A percentile compares a stretch with the other conserved stretches of the same genome.
Evolutionary conservation across 225 moss, liverwort and hornwort species (phyloP).

Genomic region (Climacium dendroides): DNA sequence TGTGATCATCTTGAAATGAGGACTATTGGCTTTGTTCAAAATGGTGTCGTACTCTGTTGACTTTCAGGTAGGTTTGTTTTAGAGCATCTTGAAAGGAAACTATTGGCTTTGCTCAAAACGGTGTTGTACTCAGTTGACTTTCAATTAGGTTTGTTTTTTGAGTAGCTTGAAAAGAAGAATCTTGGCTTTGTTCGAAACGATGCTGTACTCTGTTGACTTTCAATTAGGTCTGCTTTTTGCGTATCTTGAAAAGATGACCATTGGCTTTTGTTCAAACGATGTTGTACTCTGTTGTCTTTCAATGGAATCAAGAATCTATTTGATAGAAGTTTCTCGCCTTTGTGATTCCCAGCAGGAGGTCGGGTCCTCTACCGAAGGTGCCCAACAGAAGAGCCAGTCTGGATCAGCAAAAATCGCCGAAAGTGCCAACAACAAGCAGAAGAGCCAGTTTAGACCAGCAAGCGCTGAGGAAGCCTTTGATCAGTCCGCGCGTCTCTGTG

Average conservation of each 20-base stretch:
- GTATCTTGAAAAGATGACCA: not conserved
- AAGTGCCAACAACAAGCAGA: not conserved
- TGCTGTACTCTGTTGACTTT: not conserved
- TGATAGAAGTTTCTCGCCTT: not conserved
- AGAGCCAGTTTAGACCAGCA: conserved; percentile 15
- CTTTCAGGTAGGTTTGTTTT: not conserved
- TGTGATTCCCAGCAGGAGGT: conserved; percentile 8
- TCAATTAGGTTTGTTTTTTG: not conserved
- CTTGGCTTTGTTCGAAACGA: not conserved
- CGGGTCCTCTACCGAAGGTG: not conserved
- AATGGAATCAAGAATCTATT: not conserved
- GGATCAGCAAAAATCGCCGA: not conserved
- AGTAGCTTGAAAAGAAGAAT: not conserved
- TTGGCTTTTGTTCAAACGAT: not conserved
- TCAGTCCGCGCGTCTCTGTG: not conserved
- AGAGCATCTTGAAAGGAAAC: not conserved
- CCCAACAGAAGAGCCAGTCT: conserved; percentile 12
- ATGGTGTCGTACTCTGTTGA: not conserved
- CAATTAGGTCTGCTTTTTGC: not conserved
- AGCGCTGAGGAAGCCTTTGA: not conserved
- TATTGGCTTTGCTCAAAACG: too few relatives aligned
- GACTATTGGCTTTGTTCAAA: not conserved
- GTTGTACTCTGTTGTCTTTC: not conserved
- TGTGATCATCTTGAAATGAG: not conserved
- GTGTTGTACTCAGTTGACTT: not conserved